Percentiles rank a stretch among this genome's conserved stretches.
Evolutionary conservation across 163 green algal genomes (phyloP).

Genomic region (Scenedesmus sp.): DNA sequence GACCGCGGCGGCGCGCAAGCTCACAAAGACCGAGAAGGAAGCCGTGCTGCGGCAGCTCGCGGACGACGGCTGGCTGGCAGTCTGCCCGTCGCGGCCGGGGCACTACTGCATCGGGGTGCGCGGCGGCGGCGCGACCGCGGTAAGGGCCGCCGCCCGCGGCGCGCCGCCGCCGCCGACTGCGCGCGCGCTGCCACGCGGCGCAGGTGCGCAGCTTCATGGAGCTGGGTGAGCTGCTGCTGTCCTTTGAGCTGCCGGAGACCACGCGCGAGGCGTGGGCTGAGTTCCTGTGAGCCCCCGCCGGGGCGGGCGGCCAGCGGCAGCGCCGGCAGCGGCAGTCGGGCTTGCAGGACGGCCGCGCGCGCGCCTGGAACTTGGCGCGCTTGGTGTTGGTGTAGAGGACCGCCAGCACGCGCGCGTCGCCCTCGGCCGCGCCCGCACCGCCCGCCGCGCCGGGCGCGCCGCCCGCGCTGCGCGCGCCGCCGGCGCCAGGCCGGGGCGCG

Average conservation of each 20-base stretch:
- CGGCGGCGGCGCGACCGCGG: too few relatives aligned
- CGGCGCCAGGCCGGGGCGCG: neutral
- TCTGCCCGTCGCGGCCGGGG: neutral
- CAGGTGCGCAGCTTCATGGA: conserved; percentile 43
- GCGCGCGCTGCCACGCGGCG: neutral
- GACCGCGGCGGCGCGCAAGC: conserved; percentile 3
- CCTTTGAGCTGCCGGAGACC: conserved; percentile 8
- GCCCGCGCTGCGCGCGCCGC: neutral
- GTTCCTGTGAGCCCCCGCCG: neutral
- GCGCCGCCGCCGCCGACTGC: neutral
- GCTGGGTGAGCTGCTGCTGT: conserved; percentile 34
- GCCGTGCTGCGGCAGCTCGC: conserved; percentile 28
- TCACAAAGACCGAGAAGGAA: conserved; percentile 41
- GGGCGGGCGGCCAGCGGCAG: too few relatives aligned
- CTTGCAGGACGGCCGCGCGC: neutral
- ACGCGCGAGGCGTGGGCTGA: conserved; percentile 38
- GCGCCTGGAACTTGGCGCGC: conserved; percentile 21
- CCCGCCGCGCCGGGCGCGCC: neutral
- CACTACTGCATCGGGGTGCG: conserved; percentile 43
- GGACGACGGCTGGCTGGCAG: conserved; percentile 34
- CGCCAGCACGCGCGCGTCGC: neutral
- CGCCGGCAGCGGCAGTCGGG: too few relatives aligned
- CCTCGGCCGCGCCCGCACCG: neutral
- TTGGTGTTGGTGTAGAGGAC: conserved; percentile 41
- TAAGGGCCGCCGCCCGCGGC: neutral